Percentiles rank a stretch among this genome's conserved stretches.
phyloP scores from a whole-genome alignment of 1,139 yeast genomes.

The Pichia sp. region DNA sequence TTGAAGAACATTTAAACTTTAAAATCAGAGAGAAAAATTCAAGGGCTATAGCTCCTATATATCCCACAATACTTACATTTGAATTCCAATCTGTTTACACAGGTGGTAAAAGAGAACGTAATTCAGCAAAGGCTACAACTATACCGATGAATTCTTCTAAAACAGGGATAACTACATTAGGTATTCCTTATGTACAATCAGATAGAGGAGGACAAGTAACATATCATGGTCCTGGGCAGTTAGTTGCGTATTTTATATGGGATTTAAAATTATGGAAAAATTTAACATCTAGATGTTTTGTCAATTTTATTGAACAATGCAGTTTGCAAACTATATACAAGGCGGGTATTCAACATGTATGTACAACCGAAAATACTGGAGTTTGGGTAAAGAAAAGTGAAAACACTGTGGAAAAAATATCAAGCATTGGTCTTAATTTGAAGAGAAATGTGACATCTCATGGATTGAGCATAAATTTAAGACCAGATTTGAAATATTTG shows the following conservation, averaged over 20 bases:
- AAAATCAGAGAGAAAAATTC: conserved; percentile 17
- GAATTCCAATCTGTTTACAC: conserved; percentile 83
- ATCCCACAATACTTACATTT: conserved; percentile 56
- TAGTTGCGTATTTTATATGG: conserved; percentile 76
- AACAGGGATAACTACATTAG: conserved; percentile 43
- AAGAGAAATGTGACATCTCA: conserved; percentile 82
- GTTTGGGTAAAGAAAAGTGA: conserved; percentile 52
- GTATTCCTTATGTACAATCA: conserved; percentile 73
- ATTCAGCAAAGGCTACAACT: conserved; percentile 29
- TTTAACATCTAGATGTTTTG: conserved; percentile 70
- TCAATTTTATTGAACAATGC: conserved; percentile 60
- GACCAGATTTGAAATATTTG: conserved; percentile 66
- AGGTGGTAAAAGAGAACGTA: conserved; percentile 76
- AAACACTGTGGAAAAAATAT: conserved; percentile 38
- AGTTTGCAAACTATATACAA: conserved; percentile 46
- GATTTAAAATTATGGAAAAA: conserved; percentile 60
- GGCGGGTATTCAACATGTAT: conserved; percentile 18
- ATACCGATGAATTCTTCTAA: conserved; percentile 35
- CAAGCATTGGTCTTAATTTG: conserved; percentile 85
- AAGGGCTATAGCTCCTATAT: conserved; percentile 1
- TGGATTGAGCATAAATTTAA: conserved; percentile 79
- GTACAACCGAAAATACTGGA: conserved; percentile 70
- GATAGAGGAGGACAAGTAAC: conserved; percentile 97
- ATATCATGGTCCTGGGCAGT: conserved; percentile 94
- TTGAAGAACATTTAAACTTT: conserved; percentile 47